Evolutionary conservation across 1,139 yeast genomes (phyloP).

Genomic region (Candida neerlandica): DNA sequence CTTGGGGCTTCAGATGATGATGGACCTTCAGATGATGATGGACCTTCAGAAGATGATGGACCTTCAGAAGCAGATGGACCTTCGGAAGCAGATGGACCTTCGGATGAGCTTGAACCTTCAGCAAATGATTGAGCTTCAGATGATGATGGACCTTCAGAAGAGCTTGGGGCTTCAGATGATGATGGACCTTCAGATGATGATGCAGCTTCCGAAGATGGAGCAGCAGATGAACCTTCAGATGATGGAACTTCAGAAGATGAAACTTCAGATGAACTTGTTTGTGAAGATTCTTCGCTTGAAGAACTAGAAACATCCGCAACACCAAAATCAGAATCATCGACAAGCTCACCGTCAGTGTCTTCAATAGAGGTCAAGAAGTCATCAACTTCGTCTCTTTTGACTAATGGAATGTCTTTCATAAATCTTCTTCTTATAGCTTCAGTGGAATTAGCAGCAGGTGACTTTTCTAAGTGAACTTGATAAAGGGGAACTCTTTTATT

Average conservation of each 20-base stretch:
- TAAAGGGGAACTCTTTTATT: conserved; percentile 26
- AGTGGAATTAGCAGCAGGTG: conserved; percentile 41
- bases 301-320: conserved; percentile 22
- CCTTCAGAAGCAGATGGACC: too few species aligned
- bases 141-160: too few species aligned
- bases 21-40: neutral
- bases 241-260: neutral
- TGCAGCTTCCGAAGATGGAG: too few species aligned
- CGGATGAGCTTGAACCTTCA: too few species aligned
- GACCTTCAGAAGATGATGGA: neutral
- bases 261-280: conserved; percentile 8
- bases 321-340: conserved; percentile 16
- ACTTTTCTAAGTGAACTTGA: conserved; percentile 30
- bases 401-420: conserved; percentile 15
- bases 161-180: too few species aligned
- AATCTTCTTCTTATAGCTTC: conserved; percentile 46
- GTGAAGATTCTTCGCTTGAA: neutral
- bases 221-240: neutral
- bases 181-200: too few species aligned
- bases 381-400: conserved; percentile 28
- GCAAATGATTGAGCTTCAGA: too few species aligned
- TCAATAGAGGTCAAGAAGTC: conserved; percentile 32
- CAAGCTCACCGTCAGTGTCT: conserved; percentile 29
- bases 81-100: too few species aligned
- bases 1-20: neutral